phyloP scores from a whole-genome alignment of 2,329 filamentous ascomycete genomes.

The Cucurbitaria berberidis region DNA sequence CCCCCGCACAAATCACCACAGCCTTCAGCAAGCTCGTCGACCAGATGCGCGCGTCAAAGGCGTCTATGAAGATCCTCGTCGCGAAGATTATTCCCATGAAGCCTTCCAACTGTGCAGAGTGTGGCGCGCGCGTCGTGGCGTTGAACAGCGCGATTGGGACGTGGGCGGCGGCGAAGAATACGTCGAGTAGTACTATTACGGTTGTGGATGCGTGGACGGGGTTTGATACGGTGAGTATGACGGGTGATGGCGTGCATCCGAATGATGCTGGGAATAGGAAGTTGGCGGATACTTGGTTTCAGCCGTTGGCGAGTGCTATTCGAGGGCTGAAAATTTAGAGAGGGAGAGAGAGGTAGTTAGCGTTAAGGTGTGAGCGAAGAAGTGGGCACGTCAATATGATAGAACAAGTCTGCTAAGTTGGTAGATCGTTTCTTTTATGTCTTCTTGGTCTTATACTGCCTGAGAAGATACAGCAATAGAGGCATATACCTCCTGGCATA shows the following conservation, averaged over 20 bases:
- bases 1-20: conserved; percentile 34
- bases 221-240: conserved; percentile 28
- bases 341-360: neutral
- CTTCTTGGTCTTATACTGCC: too few relatives aligned
- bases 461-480: too few relatives aligned
- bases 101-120: conserved; percentile 13
- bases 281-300: conserved; percentile 22
- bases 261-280: conserved; percentile 24
- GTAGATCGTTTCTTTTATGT: too few relatives aligned
- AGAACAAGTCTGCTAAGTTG: neutral
- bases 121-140: conserved; percentile 15
- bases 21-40: conserved; percentile 48
- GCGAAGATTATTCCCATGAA: conserved; percentile 16
- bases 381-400: neutral
- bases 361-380: neutral
- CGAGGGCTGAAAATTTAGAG: neutral
- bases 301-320: conserved; percentile 13
- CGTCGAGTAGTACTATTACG: conserved; percentile 12
- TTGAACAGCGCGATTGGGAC: conserved; percentile 25
- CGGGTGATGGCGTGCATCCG: conserved; percentile 34
- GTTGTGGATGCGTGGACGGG: conserved; percentile 29
- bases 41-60: conserved; percentile 50
- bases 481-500: too few relatives aligned
- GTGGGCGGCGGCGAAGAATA: conserved; percentile 22
- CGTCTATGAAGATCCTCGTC: conserved; percentile 48